Evolutionary conservation across 2,329 filamentous ascomycete species (phyloP), one percentile per base, ranked within the genome.

Genomic region (Hypoxylon sp.): DNA sequence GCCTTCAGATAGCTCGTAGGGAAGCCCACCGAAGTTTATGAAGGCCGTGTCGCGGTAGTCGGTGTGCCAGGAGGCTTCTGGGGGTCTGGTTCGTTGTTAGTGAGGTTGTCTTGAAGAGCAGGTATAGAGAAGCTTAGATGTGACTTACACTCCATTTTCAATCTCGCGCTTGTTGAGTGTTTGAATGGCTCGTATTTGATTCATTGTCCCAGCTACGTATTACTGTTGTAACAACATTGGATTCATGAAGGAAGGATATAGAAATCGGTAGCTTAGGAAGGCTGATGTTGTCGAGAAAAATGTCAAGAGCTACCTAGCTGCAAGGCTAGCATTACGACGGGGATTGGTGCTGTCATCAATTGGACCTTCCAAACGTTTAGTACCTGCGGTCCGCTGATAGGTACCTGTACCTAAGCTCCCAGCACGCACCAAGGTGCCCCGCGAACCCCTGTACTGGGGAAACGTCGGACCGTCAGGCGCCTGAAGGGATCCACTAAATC

Each of bases 1-100:
- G 80, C 97, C 97, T 83, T 99, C 96, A 53, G 93, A 94, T 44
- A 99, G 87, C 76, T 97, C 93, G 81, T 92, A 97, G 2, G 94
- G 93, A 11, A 99, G 87, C 29, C 95, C 95, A 77, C 97, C 97
- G 74, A 99, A 94, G 85, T 98, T 97, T 78, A 99, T 85, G 80
- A 95, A 99, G 66, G 96, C 97, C 1, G 96, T 98, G 83, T 97
- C 96, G 82, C 93, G 93, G 82, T 98, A 99, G 84, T 99, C 97
- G 79, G 92, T 91, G 79, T 98, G 95, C 95, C 95, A 98, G 63
- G 95, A 98, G 70, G 92, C 95, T 81, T 94, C 90, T 46, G 94
- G 91, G 2, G 91, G 87, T 73, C 93, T 94, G 75, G 8, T 44
- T 56, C 35, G 44, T n/a, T 42, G 69, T 80, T 71, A 78, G 79